Base-by-base conservation (phyloP, 2,329 filamentous ascomycete species). In the Neonectria punicea region DNA sequence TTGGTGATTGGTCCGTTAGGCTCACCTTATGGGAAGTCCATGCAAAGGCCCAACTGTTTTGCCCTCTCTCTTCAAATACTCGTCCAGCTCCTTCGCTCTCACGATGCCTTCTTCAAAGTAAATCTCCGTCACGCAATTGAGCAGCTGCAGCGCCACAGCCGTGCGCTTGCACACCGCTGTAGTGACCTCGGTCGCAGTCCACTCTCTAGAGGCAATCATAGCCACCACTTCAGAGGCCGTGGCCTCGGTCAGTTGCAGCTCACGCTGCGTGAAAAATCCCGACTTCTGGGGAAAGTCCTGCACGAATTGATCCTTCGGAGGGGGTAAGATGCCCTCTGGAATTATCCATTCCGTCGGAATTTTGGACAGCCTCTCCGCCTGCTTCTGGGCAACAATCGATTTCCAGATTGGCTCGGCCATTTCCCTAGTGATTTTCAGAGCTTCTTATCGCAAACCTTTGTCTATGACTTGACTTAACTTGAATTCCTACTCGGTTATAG, bases 71-170 rank as follows among this genome's bases (percentile, higher is more conserved):
- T 54, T 44, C n/a, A 61, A 50, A 22, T 53, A 46, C 14, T 65
- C 51, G 36, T 65, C 56, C 3, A 65, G 36, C 30, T 53, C 43
- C 20, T 30, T 41, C 3, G 62, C 62, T n/a, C 47, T 32, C n/a
- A 47, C 53, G 4, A 65, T 49, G 1, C 56, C 62, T 10, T 57
- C 36, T 22, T 65, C 57, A 22, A 61, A 65, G 22, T 56, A 46
- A 10, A 65, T 60, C 44, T 65, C 62, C 11, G 62, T 65, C 20
- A 53, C 53, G 28, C 62, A 65, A 36, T 60, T 53, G 6, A 57
- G 56, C 6, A 55, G 83, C 30, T 65, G 62, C 16, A 56, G 62
- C 5, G 57, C 51, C 13, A 65, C 53, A 3, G 56, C 58, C 9
- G 62, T 53, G 14, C 62, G 62, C 46, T 65, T 65, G 51, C 57